Percentiles rank a stretch among this genome's conserved stretches.
These are phyloP conservation scores for Kodamaea arcana DNA, from an alignment of 1,139 yeast genomes.

Conservation along the genomic window DNA sequence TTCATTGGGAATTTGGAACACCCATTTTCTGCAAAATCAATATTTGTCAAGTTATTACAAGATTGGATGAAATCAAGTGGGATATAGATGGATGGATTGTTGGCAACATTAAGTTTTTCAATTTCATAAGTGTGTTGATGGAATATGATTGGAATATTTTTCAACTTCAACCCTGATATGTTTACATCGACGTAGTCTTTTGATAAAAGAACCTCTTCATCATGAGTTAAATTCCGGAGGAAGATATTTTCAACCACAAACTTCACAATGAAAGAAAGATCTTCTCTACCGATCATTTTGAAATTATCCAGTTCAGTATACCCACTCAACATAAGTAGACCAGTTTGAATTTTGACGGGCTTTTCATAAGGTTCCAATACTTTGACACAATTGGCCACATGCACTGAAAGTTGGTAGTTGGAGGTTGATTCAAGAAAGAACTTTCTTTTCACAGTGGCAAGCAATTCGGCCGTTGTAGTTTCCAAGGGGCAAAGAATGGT, in stretches of 20 bases:
- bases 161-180: conserved; percentile 68
- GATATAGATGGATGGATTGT: conserved; percentile 79
- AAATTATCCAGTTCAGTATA: conserved; percentile 72
- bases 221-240: conserved; percentile 62
- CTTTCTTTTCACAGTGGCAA: conserved; percentile 66
- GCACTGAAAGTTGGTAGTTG: conserved; percentile 75
- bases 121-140: conserved; percentile 82
- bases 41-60: conserved; percentile 63
- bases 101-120: conserved; percentile 76
- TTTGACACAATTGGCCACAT: conserved; percentile 76
- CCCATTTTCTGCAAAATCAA: conserved; percentile 71
- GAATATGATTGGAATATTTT: conserved; percentile 79
- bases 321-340: conserved; percentile 72
- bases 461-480: conserved; percentile 72
- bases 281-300: conserved; percentile 81
- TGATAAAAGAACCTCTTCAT: conserved; percentile 60
- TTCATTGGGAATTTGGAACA: conserved; percentile 71
- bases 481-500: conserved; percentile 73
- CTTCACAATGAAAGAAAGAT: conserved; percentile 79
- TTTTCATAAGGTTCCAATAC: conserved; percentile 68
- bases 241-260: conserved; percentile 74
- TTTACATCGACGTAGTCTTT: conserved; percentile 74
- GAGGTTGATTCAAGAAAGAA: conserved; percentile 66
- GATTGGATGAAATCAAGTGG: conserved; percentile 86
- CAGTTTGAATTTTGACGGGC: conserved; percentile 76